phyloP scores from a whole-genome alignment of 78 protist genomes.

The Dictyostelium citrinum region DNA sequence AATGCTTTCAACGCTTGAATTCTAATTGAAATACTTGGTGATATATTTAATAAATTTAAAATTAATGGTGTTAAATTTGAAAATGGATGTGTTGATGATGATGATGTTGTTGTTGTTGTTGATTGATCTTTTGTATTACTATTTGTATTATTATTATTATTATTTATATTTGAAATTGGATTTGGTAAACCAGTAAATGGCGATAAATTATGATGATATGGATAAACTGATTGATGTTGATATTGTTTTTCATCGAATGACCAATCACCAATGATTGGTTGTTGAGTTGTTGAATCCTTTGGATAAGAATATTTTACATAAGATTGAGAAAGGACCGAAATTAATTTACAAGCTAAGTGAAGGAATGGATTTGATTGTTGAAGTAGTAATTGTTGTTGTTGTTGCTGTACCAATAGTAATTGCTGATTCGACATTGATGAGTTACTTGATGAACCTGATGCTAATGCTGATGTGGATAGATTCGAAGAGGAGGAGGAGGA shows the following conservation, averaged over 20 bases:
- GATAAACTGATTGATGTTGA: background rate
- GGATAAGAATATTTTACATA: slow-evolving; percentile 45
- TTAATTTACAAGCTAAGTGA: slow-evolving; percentile 59
- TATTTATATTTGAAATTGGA: background rate
- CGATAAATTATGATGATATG: background rate
- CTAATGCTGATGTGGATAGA: background rate
- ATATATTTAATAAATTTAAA: background rate
- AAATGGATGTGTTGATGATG: slow-evolving; percentile 26
- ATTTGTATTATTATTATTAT: background rate
- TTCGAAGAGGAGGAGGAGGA: background rate
- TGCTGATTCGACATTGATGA: background rate
- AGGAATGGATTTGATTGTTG: slow-evolving; percentile 56
- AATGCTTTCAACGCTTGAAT: slow-evolving; percentile 51
- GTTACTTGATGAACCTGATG: background rate
- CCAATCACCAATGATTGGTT: slow-evolving; percentile 63
- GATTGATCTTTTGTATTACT: background rate
- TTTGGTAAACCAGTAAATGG: background rate
- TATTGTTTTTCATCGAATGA: background rate
- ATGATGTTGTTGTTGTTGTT: background rate
- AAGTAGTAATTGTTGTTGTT: background rate
- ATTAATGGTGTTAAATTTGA: slow-evolving; percentile 21
- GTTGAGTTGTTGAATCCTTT: background rate
- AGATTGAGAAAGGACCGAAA: slow-evolving; percentile 18
- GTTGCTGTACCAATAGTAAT: background rate
- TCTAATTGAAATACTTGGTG: slow-evolving; percentile 59